Evolutionary conservation across 208 protist genomes (phyloP).

Genomic region (Herpetomonas tarakana): DNA sequence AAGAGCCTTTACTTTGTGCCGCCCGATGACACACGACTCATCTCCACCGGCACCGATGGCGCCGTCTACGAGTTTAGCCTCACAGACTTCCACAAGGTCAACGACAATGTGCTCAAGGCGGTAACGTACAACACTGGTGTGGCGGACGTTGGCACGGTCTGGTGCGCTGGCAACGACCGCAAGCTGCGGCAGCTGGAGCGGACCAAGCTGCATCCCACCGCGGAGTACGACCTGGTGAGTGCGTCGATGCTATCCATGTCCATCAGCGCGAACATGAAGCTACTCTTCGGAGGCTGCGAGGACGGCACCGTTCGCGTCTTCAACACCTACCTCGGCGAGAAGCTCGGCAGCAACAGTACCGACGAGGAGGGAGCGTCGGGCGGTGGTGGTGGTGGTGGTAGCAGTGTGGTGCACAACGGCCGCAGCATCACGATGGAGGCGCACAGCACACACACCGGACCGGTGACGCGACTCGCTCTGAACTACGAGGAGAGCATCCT

Average conservation of each 20-base stretch:
- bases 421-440: constrained; percentile 82
- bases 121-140: constrained; percentile 91
- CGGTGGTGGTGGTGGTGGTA: constrained; percentile 1
- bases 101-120: constrained; percentile 91
- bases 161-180: constrained; percentile 92
- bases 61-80: constrained; percentile 95
- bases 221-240: constrained; percentile 71
- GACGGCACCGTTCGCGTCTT: constrained; percentile 92
- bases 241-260: constrained; percentile 82
- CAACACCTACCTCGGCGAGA: constrained; percentile 87
- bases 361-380: constrained; percentile 3
- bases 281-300: constrained; percentile 93
- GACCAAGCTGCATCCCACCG: constrained; percentile 42
- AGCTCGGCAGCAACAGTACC: constrained; percentile 36
- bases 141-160: constrained; percentile 83
- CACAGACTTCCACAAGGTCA: constrained; percentile 89
- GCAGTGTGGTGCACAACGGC: background rate
- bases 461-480: constrained; percentile 82
- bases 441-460: constrained; percentile 77
- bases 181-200: constrained; percentile 91
- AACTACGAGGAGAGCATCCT: constrained; percentile 92
- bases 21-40: constrained; percentile 90
- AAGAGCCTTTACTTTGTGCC: constrained; percentile 83
- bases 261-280: constrained; percentile 84
- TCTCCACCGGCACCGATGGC: constrained; percentile 93